These are phyloP conservation scores for Schizosaccharomyces octosporus DNA, from an alignment of 805 yeast genomes.

Conservation along the genomic window DNA sequence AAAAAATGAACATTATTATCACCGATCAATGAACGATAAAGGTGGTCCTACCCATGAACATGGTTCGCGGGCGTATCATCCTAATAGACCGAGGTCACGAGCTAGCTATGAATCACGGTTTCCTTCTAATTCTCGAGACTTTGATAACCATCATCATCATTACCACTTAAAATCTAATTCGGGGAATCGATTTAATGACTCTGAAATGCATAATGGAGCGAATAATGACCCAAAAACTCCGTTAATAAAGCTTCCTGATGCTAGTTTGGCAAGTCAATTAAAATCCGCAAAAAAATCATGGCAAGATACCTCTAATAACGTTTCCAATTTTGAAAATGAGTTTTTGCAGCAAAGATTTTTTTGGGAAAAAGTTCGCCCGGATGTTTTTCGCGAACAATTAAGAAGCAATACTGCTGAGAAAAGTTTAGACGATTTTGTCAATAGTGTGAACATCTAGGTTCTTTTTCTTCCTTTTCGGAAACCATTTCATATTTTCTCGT, in stretches of 20 bases:
- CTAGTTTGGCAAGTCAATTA: not conserved
- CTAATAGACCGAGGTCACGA: not conserved
- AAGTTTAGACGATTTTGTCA: not conserved
- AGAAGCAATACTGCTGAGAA: not conserved
- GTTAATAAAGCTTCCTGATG: not conserved
- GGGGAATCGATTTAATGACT: too few species aligned
- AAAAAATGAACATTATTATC: not conserved
- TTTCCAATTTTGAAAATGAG: not conserved
- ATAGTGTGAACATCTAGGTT: not conserved
- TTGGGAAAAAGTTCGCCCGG: not conserved
- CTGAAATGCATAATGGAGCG: too few species aligned
- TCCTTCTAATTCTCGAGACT: not conserved
- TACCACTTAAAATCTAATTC: not conserved
- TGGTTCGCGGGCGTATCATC: not conserved
- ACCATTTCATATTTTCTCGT: too few species aligned
- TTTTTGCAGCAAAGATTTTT: not conserved
- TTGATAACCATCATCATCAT: not conserved
- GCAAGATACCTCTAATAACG: not conserved
- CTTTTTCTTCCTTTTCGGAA: too few species aligned
- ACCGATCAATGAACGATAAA: not conserved
- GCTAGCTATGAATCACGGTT: not conserved
- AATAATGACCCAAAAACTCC: too few species aligned
- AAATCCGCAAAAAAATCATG: not conserved
- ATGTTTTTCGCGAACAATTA: not conserved
- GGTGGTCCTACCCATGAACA: not conserved